Base-by-base conservation (phyloP, 352 stramenopile genomes). In the Lagenidium sp. region DNA sequence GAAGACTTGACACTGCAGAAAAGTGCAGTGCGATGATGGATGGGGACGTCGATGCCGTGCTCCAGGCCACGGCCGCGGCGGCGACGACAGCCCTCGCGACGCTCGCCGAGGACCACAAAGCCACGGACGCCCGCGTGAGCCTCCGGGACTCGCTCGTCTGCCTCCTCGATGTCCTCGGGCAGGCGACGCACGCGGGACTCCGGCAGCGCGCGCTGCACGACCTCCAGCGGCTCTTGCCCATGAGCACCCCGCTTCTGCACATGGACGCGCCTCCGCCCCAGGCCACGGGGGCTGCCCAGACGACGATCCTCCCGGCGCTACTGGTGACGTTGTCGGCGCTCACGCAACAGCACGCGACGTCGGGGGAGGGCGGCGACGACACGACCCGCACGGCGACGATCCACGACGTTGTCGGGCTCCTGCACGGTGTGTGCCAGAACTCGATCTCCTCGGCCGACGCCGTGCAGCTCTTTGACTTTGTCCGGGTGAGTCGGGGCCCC, bases 391-490 rank as follows among this genome's bases (percentile, higher is more conserved):
- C n/a, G n/a, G n/a, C n/a, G n/a, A n/a, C n/a, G n/a, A n/a, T 78
- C 3, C 50, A 52, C 15, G 51, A 50, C 3, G 50, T 85, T 21
- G 61, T 85, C 28, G 45, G 62, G n/a, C 60, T 85, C 47, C 44
- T 61, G 12, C 60, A 62, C 16, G 52, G 59, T 20, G 24, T 85
- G 18, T 85, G 68, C 32, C 34, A 53, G 18, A 74, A 81, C 32
- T 84, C 72, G 7, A 78, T 84, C 63, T 70, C 59, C 16, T 59
- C 72, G 5, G 57, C 55, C 0, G 72, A 85, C 29, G 68, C 82
- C 12, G 57, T 85, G 41, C 55, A 75, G 46, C 55, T 90, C 8
- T 90, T 90, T 43, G 69, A 90, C 28, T 83, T 82, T 29, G 15
- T 90, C n/a, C 68, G 78, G 7, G 53, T 82, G 6, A 63, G 65